Base-by-base conservation (phyloP, 345 rosid species). In the Linum tenue region DNA sequence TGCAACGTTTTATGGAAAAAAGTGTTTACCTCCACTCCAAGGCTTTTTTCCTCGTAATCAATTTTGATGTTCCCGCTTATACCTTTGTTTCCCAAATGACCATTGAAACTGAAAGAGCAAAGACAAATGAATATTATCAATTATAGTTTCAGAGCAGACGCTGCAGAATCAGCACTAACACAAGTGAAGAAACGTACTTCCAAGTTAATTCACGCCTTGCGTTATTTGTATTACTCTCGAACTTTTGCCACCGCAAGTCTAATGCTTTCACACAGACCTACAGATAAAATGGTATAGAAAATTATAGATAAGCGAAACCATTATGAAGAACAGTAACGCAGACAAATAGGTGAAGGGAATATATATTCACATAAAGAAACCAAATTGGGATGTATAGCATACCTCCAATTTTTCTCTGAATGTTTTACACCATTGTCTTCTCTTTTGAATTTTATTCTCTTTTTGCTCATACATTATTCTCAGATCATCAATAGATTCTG, bases 401-500 rank as follows among this genome's bases (percentile, higher is more conserved):
- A 92, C 99, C 77, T 56, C 73, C 78, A 86, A 74, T 69, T 82
- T 90, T 63, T 85, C 95, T 61, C 88, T 77, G 65, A 75, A 69
- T 41, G 73, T 82, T 73, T 72, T 74, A 70, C 77, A 82, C n/a
- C 69, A 62, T 73, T 79, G 81, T 66, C 68, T 83, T 75, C 81
- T 86, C 66, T 79, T 83, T 58, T 75, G 75, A 74, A 90, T 88
- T 76, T 79, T 90, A 43, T 67, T 81, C 73, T 83, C 84, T 68
- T 76, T 86, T 69, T 80, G 76, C 71, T 83, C 80, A 70, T 85
- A 75, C 74, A 76, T 37, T 80, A 79, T 76, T 80, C 84, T 82
- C 44, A 94, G 83, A 67, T 94, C 97, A 74, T 90, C 97, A 22
- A 94, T 88, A 41, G 96, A 83, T 76, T 94, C 99, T 55, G 99